phyloP scores from a whole-genome alignment of 1,284 basidiomycete species.

The Chalciporus piperatoides region DNA sequence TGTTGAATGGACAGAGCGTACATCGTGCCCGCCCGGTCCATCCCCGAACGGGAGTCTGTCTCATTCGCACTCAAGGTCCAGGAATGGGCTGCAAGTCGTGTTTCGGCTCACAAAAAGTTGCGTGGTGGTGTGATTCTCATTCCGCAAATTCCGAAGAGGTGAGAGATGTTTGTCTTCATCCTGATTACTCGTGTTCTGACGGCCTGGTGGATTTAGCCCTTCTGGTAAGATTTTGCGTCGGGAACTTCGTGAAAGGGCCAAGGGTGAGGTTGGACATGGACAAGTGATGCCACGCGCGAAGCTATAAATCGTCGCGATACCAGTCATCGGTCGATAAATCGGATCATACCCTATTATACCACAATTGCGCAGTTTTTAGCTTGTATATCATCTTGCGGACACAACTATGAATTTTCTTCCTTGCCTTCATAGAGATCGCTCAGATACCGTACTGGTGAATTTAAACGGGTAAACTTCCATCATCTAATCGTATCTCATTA shows the following conservation, averaged over 20 bases:
- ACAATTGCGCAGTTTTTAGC: neutral
- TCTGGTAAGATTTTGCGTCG: conserved; percentile 70
- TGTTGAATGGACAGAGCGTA: conserved; percentile 54
- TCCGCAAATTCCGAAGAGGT: conserved; percentile 67
- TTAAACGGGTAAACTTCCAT: neutral
- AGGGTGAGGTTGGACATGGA: conserved; percentile 40
- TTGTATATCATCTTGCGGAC: too few species aligned
- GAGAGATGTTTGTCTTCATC: conserved; percentile 3
- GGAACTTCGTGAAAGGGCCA: conserved; percentile 56
- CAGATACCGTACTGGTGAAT: neutral
- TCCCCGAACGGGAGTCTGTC: conserved; percentile 33
- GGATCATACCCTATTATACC: neutral
- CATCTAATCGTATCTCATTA: neutral
- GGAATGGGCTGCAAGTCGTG: conserved; percentile 59
- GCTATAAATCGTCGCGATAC: conserved; percentile 3
- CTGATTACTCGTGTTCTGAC: neutral
- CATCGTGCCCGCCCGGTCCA: conserved; percentile 42
- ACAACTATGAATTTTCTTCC: neutral
- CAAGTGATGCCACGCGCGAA: conserved; percentile 17
- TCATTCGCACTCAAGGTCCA: conserved; percentile 49
- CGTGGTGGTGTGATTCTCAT: conserved; percentile 62
- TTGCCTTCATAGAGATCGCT: neutral
- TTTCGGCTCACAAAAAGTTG: conserved; percentile 63
- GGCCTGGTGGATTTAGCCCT: conserved; percentile 40
- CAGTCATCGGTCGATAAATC: neutral